Base-by-base conservation (phyloP, 2,329 filamentous ascomycete species). In the Chrysoporthe deuterocubensis region DNA sequence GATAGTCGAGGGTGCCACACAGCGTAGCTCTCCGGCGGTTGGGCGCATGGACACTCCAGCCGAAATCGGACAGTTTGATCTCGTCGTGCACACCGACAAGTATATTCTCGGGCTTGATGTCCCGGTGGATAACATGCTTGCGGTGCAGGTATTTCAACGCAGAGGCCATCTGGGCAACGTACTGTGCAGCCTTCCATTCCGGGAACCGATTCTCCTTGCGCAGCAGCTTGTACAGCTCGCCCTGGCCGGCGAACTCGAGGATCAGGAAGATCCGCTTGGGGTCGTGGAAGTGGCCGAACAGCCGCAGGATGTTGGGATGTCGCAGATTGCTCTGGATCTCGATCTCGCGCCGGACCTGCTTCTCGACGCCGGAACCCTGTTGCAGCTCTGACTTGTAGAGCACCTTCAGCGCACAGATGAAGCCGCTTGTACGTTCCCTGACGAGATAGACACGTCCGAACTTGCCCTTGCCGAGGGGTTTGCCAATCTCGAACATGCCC, bases 91-190 rank as follows among this genome's bases (percentile, higher is more conserved):
- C 94, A 16, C 95, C 95, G 42, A 98, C 91, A 32, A 98, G 86
- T 71, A 98, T 98, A 76, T 98, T 98, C 81, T 98, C 94, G 2
- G 94, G 94, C 83, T 98, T 98, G 82, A 98, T 98, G 75, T 98
- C 94, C 68, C 94, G 88, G 80, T 98, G 95, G 82, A 98, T 98
- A 73, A 98, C 92, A 78, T 97, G 94, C 83, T 98, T 98, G 78
- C 93, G 93, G 83, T 97, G 94, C 58, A 97, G 86, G 76, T 97
- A 98, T 73, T 90, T 90, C 73, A 97, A 82, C 0, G 94, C 94
- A 57, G 91, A 91, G n/a, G 92, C 92, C 92, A 96, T 96, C 79
- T 96, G 93, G 2, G 92, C 92, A 71, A 96, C 89, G 78, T 95
- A 96, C 80, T 94, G 91, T 37, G 92, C 92, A 9, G 93, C 92